Percentiles rank a stretch among this genome's conserved stretches.
phyloP scores from a whole-genome alignment of 2,329 filamentous ascomycete genomes.

The Acrocalymma vagum region DNA sequence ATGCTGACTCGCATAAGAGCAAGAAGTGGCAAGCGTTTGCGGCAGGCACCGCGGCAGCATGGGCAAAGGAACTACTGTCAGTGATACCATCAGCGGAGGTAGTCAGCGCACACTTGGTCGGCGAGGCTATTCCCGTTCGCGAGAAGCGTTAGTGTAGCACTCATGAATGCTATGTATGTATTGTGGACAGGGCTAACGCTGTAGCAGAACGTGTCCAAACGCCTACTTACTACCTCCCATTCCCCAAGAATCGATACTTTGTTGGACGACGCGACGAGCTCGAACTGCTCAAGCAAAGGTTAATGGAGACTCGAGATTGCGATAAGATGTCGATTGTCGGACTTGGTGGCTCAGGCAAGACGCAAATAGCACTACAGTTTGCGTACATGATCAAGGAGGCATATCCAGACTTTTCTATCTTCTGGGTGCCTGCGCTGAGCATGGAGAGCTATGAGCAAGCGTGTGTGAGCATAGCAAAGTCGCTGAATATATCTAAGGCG shows the following conservation, averaged over 20 bases:
- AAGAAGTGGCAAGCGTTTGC: conserved; percentile 21
- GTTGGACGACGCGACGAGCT: conserved; percentile 34
- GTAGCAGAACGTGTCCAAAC: conserved; percentile 2
- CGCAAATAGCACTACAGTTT: conserved; percentile 40
- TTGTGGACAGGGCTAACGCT: conserved; percentile 1
- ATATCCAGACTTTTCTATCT: conserved; percentile 22
- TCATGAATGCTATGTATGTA: conserved; percentile 2
- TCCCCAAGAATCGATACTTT: conserved; percentile 34
- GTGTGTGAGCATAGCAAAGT: conserved; percentile 14
- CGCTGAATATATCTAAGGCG: conserved; percentile 16
- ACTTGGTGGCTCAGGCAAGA: conserved; percentile 43
- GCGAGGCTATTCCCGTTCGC: conserved; percentile 8
- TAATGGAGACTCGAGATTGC: conserved; percentile 29
- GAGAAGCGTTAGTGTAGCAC: conserved; percentile 6
- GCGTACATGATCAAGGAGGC: conserved; percentile 30
- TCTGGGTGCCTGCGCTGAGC: conserved; percentile 29
- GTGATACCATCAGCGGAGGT: conserved; percentile 10
- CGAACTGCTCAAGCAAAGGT: conserved; percentile 26
- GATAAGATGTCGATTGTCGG: conserved; percentile 35
- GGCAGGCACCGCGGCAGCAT: conserved; percentile 19
- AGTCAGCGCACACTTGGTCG: conserved; percentile 1
- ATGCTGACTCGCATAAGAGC: conserved; percentile 8
- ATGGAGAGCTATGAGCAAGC: conserved; percentile 30
- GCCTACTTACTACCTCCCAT: conserved; percentile 25
- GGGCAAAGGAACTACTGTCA: conserved; percentile 18